These are phyloP conservation scores for Hibiscus tridactylites DNA, from an alignment of 345 rosid species.

Conservation along the genomic window DNA sequence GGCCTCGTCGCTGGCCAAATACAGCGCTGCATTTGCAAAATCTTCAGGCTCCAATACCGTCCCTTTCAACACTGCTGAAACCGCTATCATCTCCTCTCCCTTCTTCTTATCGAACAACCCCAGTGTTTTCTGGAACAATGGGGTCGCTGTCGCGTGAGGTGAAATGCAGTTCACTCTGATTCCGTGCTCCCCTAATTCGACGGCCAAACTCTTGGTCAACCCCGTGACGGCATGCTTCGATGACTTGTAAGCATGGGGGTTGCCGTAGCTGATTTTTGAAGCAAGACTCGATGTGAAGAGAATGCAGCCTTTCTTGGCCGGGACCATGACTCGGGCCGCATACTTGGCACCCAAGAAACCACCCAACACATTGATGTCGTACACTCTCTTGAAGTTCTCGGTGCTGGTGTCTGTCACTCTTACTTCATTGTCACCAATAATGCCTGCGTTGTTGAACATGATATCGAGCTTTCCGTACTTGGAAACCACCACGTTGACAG, in stretches of 20 bases:
- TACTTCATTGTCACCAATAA: not conserved
- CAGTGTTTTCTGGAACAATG: not conserved
- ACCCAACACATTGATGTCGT: conserved; percentile 14
- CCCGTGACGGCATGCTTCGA: not conserved
- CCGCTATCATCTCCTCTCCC: not conserved
- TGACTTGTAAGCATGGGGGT: conserved; percentile 26
- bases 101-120: not conserved
- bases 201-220: not conserved
- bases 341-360: conserved; percentile 28
- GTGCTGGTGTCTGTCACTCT: not conserved
- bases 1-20: conserved; percentile 6
- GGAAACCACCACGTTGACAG: conserved; percentile 11
- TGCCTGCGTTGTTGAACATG: conserved; percentile 23
- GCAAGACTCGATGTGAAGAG: conserved; percentile 14
- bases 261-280: not conserved
- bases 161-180: not conserved
- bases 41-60: not conserved
- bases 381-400: conserved; percentile 11
- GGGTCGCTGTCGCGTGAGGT: not conserved
- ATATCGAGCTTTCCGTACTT: conserved; percentile 25
- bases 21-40: not conserved
- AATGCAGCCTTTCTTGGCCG: conserved; percentile 9
- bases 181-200: not conserved
- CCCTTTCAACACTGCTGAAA: not conserved
- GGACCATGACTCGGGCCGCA: conserved; percentile 25